phyloP scores from a whole-genome alignment of 768 basidiomycete species.

The Crucibulum laeve region DNA sequence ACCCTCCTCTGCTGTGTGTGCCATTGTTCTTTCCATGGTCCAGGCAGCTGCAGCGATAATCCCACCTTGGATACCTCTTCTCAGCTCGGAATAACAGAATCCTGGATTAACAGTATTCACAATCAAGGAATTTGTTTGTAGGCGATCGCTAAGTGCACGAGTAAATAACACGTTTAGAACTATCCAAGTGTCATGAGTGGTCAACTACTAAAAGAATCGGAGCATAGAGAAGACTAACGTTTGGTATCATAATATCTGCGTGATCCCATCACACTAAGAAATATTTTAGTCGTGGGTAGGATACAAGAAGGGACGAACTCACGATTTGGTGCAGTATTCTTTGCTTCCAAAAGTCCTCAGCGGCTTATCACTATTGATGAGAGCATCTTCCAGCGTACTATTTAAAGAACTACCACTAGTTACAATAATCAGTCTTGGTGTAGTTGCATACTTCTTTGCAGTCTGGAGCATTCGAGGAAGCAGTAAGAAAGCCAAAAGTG shows the following conservation, averaged over 20 bases:
- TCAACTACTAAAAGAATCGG: not conserved
- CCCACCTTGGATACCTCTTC: constrained; percentile 15
- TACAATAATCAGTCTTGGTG: constrained; percentile 35
- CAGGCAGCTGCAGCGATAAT: constrained; percentile 13
- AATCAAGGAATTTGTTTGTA: constrained; percentile 23
- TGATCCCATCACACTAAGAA: too few relatives aligned
- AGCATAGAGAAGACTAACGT: constrained; percentile 15
- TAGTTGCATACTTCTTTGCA: constrained; percentile 21
- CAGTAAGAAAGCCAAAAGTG: constrained; percentile 34
- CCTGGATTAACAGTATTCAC: constrained; percentile 39
- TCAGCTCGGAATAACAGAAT: constrained; percentile 33
- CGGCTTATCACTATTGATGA: constrained; percentile 22
- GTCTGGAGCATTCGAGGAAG: constrained; percentile 39
- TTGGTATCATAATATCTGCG: constrained; percentile 24
- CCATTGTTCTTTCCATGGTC: constrained; percentile 29
- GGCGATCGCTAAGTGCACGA: constrained; percentile 28
- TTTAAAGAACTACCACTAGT: constrained; percentile 36
- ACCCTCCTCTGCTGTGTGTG: constrained; percentile 34
- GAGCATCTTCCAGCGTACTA: constrained; percentile 15
- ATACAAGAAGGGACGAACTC: too few relatives aligned
- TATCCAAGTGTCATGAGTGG: constrained; percentile 8
- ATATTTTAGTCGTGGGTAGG: too few relatives aligned
- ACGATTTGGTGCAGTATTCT: too few relatives aligned
- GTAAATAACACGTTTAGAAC: constrained; percentile 38
- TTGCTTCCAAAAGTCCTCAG: constrained; percentile 24